Percentiles rank a stretch among this genome's conserved stretches.
phyloP scores from a whole-genome alignment of 352 stramenopile genomes.

The Phytophthora pinifolia region DNA sequence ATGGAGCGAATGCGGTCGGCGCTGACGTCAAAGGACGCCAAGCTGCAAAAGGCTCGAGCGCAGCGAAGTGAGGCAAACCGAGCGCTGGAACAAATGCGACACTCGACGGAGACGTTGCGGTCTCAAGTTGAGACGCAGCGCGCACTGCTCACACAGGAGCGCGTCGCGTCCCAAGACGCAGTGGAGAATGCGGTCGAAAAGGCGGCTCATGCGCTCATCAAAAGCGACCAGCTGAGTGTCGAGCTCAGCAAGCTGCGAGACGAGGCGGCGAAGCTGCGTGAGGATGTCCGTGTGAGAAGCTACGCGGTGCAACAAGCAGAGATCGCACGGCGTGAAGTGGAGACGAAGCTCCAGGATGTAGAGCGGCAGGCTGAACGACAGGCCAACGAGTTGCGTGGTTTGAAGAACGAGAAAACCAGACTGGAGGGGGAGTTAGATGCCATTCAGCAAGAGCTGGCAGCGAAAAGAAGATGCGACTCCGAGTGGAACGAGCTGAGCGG shows the following conservation, averaged over 20 bases:
- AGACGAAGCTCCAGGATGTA: slow-evolving; percentile 15
- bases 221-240: slow-evolving; percentile 20
- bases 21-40: slow-evolving; percentile 36
- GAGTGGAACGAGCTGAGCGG: slow-evolving; percentile 6
- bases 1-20: slow-evolving; percentile 38
- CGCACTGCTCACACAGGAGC: slow-evolving; percentile 21
- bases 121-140: slow-evolving; percentile 15
- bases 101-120: slow-evolving; percentile 7
- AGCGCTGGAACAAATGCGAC: slow-evolving; percentile 9
- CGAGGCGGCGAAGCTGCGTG: slow-evolving; percentile 4
- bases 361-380: neutral
- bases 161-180: slow-evolving; percentile 27
- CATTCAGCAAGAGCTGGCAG: slow-evolving; percentile 17
- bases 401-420: slow-evolving; percentile 14
- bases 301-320: slow-evolving; percentile 8
- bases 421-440: slow-evolving; percentile 5
- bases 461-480: slow-evolving; percentile 7
- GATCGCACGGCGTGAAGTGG: neutral
- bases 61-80: slow-evolving; percentile 21
- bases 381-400: neutral
- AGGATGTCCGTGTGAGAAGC: slow-evolving; percentile 1
- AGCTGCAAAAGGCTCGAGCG: slow-evolving; percentile 34
- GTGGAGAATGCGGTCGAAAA: slow-evolving; percentile 46
- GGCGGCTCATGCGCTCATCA: slow-evolving; percentile 36
- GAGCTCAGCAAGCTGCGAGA: slow-evolving; percentile 8